A percentile compares a stretch with the other conserved stretches of the same genome.
Evolutionary conservation across 306 rosid genomes (phyloP).

Genomic region (Castanea sativa): DNA sequence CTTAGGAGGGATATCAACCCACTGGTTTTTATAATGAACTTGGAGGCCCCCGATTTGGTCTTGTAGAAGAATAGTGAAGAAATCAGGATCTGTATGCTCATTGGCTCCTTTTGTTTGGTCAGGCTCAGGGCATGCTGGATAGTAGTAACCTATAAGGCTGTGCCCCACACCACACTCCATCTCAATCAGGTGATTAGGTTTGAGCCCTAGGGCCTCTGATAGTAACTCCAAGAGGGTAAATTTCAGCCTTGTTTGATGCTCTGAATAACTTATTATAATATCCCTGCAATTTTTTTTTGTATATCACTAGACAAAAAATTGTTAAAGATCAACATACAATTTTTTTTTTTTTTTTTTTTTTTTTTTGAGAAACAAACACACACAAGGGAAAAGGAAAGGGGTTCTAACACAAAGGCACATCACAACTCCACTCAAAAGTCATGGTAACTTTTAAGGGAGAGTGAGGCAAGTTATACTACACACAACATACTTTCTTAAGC

Average conservation of each 20-base stretch:
- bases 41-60: slow-evolving; percentile 59
- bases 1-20: slow-evolving; percentile 41
- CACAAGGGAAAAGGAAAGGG: no score
- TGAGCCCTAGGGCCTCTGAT: slow-evolving; percentile 60
- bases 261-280: slow-evolving; percentile 32
- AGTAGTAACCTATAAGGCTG: slow-evolving; percentile 37
- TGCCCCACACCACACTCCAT: slow-evolving; percentile 47
- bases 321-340: no score
- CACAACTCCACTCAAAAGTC: no score
- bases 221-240: slow-evolving; percentile 37
- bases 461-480: no score
- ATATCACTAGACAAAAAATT: not conserved
- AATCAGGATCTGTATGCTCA: slow-evolving; percentile 48
- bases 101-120: slow-evolving; percentile 39
- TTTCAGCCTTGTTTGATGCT: slow-evolving; percentile 29
- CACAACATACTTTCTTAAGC: no score
- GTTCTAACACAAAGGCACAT: no score
- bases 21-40: slow-evolving; percentile 28
- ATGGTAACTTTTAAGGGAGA: no score
- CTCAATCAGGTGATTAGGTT: slow-evolving; percentile 33
- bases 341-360: no score
- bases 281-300: slow-evolving; percentile 27
- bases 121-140: slow-evolving; percentile 67
- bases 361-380: no score
- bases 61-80: slow-evolving; percentile 55